These are phyloP conservation scores for Exserohilum rostratum DNA, from an alignment of 2,329 filamentous ascomycete genomes.

Conservation along the genomic window DNA sequence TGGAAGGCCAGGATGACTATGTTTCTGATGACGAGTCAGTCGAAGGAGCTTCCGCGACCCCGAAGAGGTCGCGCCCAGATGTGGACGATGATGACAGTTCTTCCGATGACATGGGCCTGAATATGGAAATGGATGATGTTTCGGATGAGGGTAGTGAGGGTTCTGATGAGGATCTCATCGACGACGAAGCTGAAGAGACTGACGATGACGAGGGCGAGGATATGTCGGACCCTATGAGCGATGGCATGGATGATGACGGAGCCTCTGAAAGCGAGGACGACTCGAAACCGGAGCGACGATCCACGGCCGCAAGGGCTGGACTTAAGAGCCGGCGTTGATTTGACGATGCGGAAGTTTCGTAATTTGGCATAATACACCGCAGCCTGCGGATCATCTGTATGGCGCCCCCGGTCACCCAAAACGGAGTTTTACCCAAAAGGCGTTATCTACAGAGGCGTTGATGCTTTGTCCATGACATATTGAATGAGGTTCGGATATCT, in stretches of 20 bases:
- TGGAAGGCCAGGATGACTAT: conserved; percentile 77
- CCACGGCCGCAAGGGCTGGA: conserved; percentile 41
- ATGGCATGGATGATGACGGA: conserved; percentile 53
- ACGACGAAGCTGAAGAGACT: conserved; percentile 60
- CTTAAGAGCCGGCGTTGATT: conserved; percentile 37
- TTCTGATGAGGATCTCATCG: conserved; percentile 54
- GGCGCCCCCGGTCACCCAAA: conserved; percentile 11
- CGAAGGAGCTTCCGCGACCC: conserved; percentile 21
- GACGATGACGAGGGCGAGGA: conserved; percentile 56
- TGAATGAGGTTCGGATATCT: conserved; percentile 5
- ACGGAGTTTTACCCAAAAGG: conserved; percentile 7
- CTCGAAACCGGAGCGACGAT: conserved; percentile 40
- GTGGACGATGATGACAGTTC: conserved; percentile 47
- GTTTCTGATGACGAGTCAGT: conserved; percentile 58
- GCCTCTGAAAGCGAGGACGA: conserved; percentile 55
- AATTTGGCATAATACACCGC: conserved; percentile 13
- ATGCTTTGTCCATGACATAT: conserved; percentile 1
- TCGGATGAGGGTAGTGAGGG: conserved; percentile 52
- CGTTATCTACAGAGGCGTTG: conserved; percentile 7
- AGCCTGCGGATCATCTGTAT: conserved; percentile 5
- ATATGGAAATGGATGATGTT: conserved; percentile 54
- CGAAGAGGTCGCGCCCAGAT: conserved; percentile 34
- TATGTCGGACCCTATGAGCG: conserved; percentile 53
- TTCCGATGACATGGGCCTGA: conserved; percentile 63
- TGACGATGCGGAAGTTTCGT: not conserved